These are phyloP conservation scores for Exophiala sideris DNA, from an alignment of 2,329 filamentous ascomycete genomes.

Conservation along the genomic window DNA sequence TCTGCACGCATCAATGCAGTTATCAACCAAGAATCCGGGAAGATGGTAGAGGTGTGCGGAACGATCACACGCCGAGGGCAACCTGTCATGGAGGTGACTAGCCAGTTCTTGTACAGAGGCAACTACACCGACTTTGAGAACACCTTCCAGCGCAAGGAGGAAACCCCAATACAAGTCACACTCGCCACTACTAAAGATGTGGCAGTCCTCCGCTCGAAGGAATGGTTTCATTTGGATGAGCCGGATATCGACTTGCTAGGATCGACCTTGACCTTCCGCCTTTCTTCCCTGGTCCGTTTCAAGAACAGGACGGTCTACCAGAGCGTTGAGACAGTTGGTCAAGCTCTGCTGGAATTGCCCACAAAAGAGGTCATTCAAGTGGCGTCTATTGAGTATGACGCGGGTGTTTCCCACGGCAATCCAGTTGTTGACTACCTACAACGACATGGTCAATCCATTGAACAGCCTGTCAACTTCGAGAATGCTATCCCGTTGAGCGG, in stretches of 20 bases:
- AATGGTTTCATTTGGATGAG: constrained; percentile 92
- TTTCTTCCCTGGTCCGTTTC: constrained; percentile 86
- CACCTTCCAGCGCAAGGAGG: constrained; percentile 96
- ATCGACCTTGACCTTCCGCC: constrained; percentile 92
- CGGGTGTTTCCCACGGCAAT: constrained; percentile 87
- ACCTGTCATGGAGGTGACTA: constrained; percentile 96
- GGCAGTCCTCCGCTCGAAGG: constrained; percentile 89
- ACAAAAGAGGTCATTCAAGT: constrained; percentile 98
- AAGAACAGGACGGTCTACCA: constrained; percentile 93
- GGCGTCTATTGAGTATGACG: constrained; percentile 93
- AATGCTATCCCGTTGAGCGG: constrained; percentile 94
- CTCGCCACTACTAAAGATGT: constrained; percentile 86
- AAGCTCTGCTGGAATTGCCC: constrained; percentile 89
- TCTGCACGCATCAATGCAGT: constrained; percentile 96
- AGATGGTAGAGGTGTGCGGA: constrained; percentile 99
- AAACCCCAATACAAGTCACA: constrained; percentile 91
- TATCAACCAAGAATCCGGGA: constrained; percentile 95
- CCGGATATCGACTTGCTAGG: constrained; percentile 82
- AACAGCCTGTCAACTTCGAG: constrained; percentile 95
- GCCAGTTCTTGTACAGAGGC: constrained; percentile 95
- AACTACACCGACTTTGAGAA: constrained; percentile 92
- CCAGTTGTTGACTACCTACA: constrained; percentile 94
- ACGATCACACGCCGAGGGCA: constrained; percentile 82
- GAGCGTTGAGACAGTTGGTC: constrained; percentile 84
- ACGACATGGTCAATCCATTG: constrained; percentile 84